A percentile compares a stretch with the other conserved stretches of the same genome.
Conservation (phyloP, 495 filamentous ascomycete species). For the Xylaria grammica region DNA sequence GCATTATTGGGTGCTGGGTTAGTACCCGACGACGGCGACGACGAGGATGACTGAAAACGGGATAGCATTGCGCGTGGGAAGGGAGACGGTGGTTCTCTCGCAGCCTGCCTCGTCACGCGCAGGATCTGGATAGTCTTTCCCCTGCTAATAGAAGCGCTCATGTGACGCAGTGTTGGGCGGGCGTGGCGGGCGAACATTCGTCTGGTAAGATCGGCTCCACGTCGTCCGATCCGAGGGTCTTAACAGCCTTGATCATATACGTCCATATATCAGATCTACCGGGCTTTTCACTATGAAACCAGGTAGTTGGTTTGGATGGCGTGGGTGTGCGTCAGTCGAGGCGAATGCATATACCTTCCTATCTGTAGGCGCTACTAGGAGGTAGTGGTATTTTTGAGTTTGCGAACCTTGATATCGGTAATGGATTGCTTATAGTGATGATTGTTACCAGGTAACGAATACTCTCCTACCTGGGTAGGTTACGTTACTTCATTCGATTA, state of each 20-base stretch:
- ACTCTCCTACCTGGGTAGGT: neutral
- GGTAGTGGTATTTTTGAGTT: too few relatives aligned
- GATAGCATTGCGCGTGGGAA: neutral
- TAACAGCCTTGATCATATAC: neutral
- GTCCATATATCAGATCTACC: too few relatives aligned
- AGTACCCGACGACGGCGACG: too few relatives aligned
- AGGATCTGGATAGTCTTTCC: constrained; percentile 1
- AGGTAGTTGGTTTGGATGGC: too few relatives aligned
- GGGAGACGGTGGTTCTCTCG: neutral
- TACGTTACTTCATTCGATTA: too few relatives aligned
- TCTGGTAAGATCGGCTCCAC: constrained; percentile 1
- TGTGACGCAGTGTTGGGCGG: constrained; percentile 5
- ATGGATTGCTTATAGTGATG: neutral
- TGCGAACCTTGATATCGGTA: neutral
- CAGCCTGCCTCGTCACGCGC: constrained; percentile 3
- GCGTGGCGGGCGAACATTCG: constrained; percentile 18
- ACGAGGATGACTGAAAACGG: constrained; percentile 16
- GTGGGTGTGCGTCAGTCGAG: neutral
- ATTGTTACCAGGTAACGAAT: neutral
- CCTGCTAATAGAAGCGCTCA: constrained; percentile 4
- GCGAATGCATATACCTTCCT: neutral
- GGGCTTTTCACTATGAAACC: too few relatives aligned
- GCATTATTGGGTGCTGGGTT: constrained; percentile 15
- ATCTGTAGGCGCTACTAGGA: too few relatives aligned
- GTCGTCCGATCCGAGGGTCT: neutral